Conservation (phyloP, 2,329 filamentous ascomycete genomes). For the Fusarium musae region DNA sequence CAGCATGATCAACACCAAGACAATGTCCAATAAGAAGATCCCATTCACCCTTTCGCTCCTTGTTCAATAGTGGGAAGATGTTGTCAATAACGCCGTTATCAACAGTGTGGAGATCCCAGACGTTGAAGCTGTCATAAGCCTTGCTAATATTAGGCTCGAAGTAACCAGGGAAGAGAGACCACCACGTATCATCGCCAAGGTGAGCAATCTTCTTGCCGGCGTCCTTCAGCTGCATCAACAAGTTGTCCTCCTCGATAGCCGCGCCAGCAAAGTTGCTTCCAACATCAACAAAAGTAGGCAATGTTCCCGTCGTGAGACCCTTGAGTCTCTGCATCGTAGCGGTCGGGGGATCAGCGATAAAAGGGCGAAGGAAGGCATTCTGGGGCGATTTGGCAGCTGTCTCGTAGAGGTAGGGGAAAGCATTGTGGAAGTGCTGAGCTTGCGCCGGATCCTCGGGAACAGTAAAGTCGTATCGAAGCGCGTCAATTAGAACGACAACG, state of each 20-base stretch:
- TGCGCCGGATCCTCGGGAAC: constrained; percentile 69
- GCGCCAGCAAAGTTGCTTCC: constrained; percentile 96
- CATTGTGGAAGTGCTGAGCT: constrained; percentile 78
- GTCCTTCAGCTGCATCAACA: constrained; percentile 73
- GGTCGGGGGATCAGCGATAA: constrained; percentile 96
- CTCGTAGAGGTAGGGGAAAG: constrained; percentile 87
- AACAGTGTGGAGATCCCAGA: constrained; percentile 96
- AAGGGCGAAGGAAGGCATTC: constrained; percentile 90
- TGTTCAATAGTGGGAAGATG: constrained; percentile 82
- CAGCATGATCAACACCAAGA: constrained; percentile 95
- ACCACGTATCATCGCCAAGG: constrained; percentile 98
- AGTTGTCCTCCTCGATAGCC: constrained; percentile 91
- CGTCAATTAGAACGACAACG: constrained; percentile 90
- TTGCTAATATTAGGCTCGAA: constrained; percentile 88
- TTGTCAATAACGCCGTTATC: constrained; percentile 95
- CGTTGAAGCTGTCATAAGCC: constrained; percentile 97
- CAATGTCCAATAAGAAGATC: constrained; percentile 96
- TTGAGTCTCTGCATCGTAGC: constrained; percentile 93
- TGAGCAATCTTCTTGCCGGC: constrained; percentile 83
- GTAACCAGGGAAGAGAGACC: constrained; percentile 89
- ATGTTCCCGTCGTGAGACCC: constrained; percentile 91
- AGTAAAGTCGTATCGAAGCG: constrained; percentile 95
- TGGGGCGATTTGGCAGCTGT: constrained; percentile 77
- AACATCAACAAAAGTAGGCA: constrained; percentile 93
- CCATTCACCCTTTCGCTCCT: constrained; percentile 76